Base-by-base conservation (phyloP, 208 protist genomes). In the Trichomonas tenax region DNA sequence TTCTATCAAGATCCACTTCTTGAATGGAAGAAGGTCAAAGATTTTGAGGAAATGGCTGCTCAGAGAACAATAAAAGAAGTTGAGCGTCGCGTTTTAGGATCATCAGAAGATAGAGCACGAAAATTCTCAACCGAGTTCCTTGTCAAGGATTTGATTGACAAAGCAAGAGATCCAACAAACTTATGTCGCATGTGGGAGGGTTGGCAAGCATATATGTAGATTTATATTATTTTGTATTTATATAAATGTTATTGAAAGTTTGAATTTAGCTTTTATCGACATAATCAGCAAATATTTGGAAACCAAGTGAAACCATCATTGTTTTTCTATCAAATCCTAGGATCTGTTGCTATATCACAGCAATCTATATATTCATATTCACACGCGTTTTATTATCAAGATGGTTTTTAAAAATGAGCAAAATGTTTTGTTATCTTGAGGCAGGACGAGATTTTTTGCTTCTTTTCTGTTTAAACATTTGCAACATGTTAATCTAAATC, bases 1-100 rank as follows among this genome's bases (percentile, higher is more conserved):
- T 98, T 99, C 31, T 96, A 99, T 36, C 98, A 99, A 96, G 99
- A 99, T 96, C 99, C 99, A 26, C 97, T 99, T 31, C 97, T 99
- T 41, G 98, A 99, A 93, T 93, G 86, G 86, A 93, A 93, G 31
- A 72, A 72, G 26, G 58, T 72, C 26, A 72, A 72, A 72, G 58
- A 72, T 26, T 72, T 72, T 26, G 58, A 72, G 26, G 58, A 72
- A 72, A 72, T 72, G 58, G 58, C 58, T 72, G 58, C 58, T 8
- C 58, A 72, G 26, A 72, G 58, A 72, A 40, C 81, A 84, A 84
- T 84, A 0, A 84, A 40, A 40, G 81, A 84, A 84, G 81, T 84
- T 34, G 81, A 84, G n/a, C 11, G 81, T 10, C 11, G 81, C 10
- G 34, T 84, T 15, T 1, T 40, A 1, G 81, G 81, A 40, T 84